Base-by-base conservation (phyloP, 2,329 filamentous ascomycete species). In the Fusarium keratoplasticum region DNA sequence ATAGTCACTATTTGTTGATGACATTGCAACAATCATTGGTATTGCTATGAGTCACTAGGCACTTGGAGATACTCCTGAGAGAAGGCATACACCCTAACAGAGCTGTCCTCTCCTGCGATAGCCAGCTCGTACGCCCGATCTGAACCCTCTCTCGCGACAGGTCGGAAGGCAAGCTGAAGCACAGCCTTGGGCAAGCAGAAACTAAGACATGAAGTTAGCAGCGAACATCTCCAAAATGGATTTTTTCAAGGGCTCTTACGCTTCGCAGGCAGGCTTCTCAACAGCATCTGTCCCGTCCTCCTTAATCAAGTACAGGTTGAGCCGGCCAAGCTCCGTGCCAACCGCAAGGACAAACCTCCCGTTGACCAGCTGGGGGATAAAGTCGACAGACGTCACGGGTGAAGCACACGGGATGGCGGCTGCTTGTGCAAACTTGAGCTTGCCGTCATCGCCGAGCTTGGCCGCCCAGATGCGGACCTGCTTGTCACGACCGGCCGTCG, bases 401-500 rank as follows among this genome's bases (percentile, higher is more conserved):
- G 87, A 85, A 20, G 88, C 87, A 57, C 89, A 85, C 0, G 88
- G 78, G 25, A 94, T 84, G 2, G 87, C 87, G 4, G 86, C 81
- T 8, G 86, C 87, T 70, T 90, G 89, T 13, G 82, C 79, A 71
- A 93, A 91, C 20, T 81, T 81, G 25, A 79, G 66, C 20, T 77
- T 80, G n/a, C 74, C 76, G 10, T 76, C 80, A 69, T 78, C 82
- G 38, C 76, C 75, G 44, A 76, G 52, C 67, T 81, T 83, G 16
- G 78, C 79, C 1, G 80, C 69, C 94, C 94, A 96, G 50, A 95
- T 79, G 79, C 93, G 94, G 40, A 97, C 91, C 29, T 88, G 88
- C 84, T 97, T 98, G 82, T 99, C 96, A 77, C 96, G 89, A 4
- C 95, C 95, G 1, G 95, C 96, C 0, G 96, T 99, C 14, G 93